Evolutionary conservation across 768 basidiomycete species (phyloP), one percentile per base, ranked within the genome.

Genomic region (Tylopilus intermedius): DNA sequence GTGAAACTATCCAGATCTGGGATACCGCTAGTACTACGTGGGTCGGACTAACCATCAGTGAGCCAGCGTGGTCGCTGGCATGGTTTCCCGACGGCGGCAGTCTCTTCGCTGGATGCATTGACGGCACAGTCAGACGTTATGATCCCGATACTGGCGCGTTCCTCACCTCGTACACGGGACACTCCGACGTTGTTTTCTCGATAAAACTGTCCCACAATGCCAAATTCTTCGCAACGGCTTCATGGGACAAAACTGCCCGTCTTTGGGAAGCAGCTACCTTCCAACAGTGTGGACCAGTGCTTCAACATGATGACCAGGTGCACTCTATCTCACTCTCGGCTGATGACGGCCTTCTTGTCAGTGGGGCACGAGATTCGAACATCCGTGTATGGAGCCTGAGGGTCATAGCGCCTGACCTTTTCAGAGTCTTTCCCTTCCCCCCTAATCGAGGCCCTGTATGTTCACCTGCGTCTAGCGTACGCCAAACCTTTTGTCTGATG

Each of bases 191-290:
- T 1, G 50, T 69, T 40, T 58, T 21, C 18, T 61, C 56, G 3
- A 62, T 69, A 18, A 45, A n/a, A 0, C 13, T 63, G 29, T 67
- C 65, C 9, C 58, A 47, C 26, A 47, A 54, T 13, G 39, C 46
- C 27, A 57, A 50, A 8, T 66, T 64, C 37, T 10, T 69, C 30
- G 67, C 57, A 4, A 68, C 67, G 7, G 67, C 58, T 1, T 70
- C 67, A 4, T 55, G 47, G 57, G 67, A 69, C 21, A 61, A 46
- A 21, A 70, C 67, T 2, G 51, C 67, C 21, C 57, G 68, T 39
- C 47, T 70, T 26, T 70, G 67, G 65, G 62, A 66, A 38, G 49
- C 53, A 0, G 39, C 21, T 21, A 58, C 63, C 2, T 53, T 58
- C 21, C 54, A 57, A 21, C 64, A 55, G 44, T 29, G 60, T 5